Percentiles rank a stretch among this genome's conserved stretches.
Evolutionary conservation across 768 basidiomycete species (phyloP).

Genomic region (Lactifluus rugatus): DNA sequence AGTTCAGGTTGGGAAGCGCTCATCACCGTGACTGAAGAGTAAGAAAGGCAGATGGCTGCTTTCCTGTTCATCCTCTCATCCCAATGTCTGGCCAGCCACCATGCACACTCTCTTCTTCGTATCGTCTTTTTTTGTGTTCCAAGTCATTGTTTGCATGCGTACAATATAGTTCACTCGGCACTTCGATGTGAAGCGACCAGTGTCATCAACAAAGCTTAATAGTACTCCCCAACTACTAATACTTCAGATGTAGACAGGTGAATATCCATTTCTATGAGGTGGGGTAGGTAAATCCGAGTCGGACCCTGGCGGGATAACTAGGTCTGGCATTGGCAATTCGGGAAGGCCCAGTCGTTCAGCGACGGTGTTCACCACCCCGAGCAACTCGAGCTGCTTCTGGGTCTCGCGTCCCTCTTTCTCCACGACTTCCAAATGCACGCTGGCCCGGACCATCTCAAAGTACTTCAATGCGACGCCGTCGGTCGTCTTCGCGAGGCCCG

Average conservation of each 20-base stretch:
- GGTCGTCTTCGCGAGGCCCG: not conserved
- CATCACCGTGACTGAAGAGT: no score
- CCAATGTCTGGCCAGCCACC: no score
- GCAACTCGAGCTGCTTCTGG: not conserved
- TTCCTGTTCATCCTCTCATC: no score
- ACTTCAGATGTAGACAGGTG: not conserved
- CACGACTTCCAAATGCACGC: not conserved
- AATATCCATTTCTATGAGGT: not conserved
- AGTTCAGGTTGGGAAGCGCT: no score
- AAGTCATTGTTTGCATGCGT: no score
- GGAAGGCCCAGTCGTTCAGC: not conserved
- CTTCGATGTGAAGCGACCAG: no score
- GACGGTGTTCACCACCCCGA: not conserved
- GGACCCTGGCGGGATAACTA: not conserved
- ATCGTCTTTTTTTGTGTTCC: no score
- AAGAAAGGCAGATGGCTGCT: no score
- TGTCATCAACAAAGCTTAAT: not conserved
- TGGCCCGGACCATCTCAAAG: not conserved
- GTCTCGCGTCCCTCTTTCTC: not conserved
- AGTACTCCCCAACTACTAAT: not conserved
- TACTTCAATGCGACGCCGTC: not conserved
- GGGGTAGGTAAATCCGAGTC: not conserved
- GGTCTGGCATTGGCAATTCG: not conserved
- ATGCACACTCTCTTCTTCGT: no score
- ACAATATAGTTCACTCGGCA: no score